Base-by-base conservation (phyloP, 345 rosid genomes). In the Brassica cretica region DNA sequence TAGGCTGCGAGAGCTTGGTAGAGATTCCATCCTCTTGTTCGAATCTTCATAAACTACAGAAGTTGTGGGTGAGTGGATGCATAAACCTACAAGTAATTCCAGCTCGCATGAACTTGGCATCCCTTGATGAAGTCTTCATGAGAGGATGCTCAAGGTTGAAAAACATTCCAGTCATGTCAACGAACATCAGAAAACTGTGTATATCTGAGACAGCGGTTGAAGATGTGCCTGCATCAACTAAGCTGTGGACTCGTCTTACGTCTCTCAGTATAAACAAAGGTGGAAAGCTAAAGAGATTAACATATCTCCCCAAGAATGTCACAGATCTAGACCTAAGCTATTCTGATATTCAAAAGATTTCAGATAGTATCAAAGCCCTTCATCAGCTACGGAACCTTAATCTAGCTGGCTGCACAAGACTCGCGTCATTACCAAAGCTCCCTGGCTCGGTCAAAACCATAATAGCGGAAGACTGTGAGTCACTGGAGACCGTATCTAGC, bases 111-210 rank as follows among this genome's bases (percentile, higher is more conserved):
- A 32, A 74, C 67, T 32, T 68, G 27, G 62, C 27, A 44, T 84
- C 55, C 3, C 73, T 72, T 41, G 56, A 30, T n/a, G 0, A 0
- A n/a, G 56, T 68, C 56, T 2, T 0, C 25, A 66, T 51, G 59
- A 21, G 0, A 1, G 30, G 74, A 2, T 86, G 88, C 78, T 18
- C 6, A 14, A 59, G 25, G 9, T 4, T 83, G 73, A 69, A 12
- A 44, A 37, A 56, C 2, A 8, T 83, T 66, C 84, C 82, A 24
- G 25, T 51, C 21, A 61, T 83, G 8, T 73, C 78, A 24, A 35
- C 71, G 0, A 68, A 68, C 39, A 64, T 82, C 16, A 2, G 1
- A 1, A 0, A 8, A 0, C 19, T 82, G 9, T 3, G 0, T 6
- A 5, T 75, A 15, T 2, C 27, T 16, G 1, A 0, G 0, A 9